Evolutionary conservation across 495 filamentous ascomycete genomes (phyloP).

Genomic region (Aspergillus hancockii): DNA sequence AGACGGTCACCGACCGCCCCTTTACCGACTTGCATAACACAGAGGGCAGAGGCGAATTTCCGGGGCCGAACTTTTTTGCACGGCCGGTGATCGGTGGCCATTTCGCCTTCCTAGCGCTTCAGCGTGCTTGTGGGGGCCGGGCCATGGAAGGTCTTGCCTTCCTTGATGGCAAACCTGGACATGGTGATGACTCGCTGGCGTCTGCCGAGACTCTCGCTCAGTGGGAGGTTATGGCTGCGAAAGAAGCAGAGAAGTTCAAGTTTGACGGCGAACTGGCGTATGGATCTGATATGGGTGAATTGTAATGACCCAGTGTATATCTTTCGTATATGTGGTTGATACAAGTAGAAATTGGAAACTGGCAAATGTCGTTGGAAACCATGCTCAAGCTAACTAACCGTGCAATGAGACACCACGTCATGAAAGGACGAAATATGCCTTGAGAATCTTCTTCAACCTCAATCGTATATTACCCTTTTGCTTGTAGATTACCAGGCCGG

Average conservation of each 20-base stretch:
- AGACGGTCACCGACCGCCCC: conserved; percentile 75
- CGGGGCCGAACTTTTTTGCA: conserved; percentile 72
- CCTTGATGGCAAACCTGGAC: conserved; percentile 55
- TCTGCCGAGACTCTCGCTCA: conserved; percentile 22
- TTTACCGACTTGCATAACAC: conserved; percentile 87
- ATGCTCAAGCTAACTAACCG: too few relatives aligned
- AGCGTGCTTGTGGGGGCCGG: conserved; percentile 71
- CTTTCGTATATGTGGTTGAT: not conserved
- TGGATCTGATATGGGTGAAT: conserved; percentile 10
- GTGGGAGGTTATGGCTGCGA: conserved; percentile 26
- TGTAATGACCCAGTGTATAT: conserved; percentile 5
- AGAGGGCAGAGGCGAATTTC: conserved; percentile 66
- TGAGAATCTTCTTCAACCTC: not conserved
- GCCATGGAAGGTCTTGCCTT: conserved; percentile 65
- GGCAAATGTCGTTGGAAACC: too few relatives aligned
- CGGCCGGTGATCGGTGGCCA: conserved; percentile 85
- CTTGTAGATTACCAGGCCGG: not conserved
- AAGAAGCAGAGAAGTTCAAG: conserved; percentile 27
- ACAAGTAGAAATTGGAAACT: not conserved
- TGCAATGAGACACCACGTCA: not conserved
- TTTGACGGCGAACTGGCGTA: not conserved
- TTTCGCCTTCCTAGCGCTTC: conserved; percentile 80
- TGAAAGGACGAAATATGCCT: not conserved
- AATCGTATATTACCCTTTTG: not conserved
- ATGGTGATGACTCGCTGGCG: conserved; percentile 14